These are phyloP conservation scores for Bertia moriformis DNA, from an alignment of 2,329 filamentous ascomycete genomes.

Conservation along the genomic window DNA sequence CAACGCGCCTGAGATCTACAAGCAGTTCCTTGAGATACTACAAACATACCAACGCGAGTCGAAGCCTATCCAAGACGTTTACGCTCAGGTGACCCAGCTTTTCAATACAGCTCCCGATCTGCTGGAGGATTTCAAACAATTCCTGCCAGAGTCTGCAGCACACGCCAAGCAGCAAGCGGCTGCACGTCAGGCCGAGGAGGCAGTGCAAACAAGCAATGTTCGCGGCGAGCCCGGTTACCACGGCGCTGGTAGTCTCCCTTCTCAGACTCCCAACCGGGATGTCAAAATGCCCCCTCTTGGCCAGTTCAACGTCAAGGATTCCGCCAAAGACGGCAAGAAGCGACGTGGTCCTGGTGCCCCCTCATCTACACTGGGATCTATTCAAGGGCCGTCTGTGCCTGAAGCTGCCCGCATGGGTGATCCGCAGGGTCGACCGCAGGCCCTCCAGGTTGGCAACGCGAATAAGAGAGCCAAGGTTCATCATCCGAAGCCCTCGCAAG, in stretches of 20 bases:
- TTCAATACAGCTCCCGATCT: constrained; percentile 90
- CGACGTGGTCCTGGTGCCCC: constrained; percentile 29
- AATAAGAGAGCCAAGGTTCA: constrained; percentile 53
- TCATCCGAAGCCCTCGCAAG: constrained; percentile 42
- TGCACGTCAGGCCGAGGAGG: not conserved
- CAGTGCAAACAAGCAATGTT: not conserved
- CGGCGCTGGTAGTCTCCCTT: not conserved
- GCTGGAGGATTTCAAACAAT: constrained; percentile 96
- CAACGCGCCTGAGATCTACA: constrained; percentile 94
- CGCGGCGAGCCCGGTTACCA: not conserved
- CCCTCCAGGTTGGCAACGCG: not conserved
- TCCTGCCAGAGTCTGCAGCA: constrained; percentile 77
- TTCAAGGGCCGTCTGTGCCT: not conserved
- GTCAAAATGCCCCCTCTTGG: constrained; percentile 79
- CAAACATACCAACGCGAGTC: constrained; percentile 97
- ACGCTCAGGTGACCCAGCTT: constrained; percentile 84
- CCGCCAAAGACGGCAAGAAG: constrained; percentile 83
- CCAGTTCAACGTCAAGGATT: constrained; percentile 48
- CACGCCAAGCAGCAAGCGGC: constrained; percentile 15
- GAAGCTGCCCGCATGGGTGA: not conserved
- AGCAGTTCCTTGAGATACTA: constrained; percentile 93
- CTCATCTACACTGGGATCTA: not conserved
- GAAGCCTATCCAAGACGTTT: constrained; percentile 96
- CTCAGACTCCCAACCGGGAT: constrained; percentile 24
- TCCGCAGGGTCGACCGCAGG: not conserved